phyloP scores from a whole-genome alignment of 495 filamentous ascomycete genomes.

The Podospora tetraspora region DNA sequence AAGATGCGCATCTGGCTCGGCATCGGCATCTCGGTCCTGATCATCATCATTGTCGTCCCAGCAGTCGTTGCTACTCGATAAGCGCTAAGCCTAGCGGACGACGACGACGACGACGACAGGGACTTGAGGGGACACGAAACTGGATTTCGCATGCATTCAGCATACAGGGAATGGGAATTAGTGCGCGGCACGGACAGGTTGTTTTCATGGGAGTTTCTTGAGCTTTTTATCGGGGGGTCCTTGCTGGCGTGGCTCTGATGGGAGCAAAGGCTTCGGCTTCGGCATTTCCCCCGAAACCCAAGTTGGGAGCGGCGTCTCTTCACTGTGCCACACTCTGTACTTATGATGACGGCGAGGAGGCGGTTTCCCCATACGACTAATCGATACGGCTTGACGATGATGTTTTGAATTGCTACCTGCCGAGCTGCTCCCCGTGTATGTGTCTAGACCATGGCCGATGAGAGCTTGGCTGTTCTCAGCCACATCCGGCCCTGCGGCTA shows the following conservation, averaged over 20 bases:
- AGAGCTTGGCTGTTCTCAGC: not conserved
- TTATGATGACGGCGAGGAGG: slow-evolving; percentile 35
- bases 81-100: slow-evolving; percentile 18
- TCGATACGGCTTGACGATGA: slow-evolving; percentile 31
- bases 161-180: slow-evolving; percentile 24
- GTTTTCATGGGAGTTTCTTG: slow-evolving; percentile 32
- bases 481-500: not conserved
- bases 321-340: slow-evolving; percentile 33
- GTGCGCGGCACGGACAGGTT: slow-evolving; percentile 23
- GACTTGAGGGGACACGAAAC: slow-evolving; percentile 24
- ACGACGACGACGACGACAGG: slow-evolving; percentile 19
- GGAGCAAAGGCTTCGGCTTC: slow-evolving; percentile 20
- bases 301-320: slow-evolving; percentile 22
- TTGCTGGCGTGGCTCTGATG: slow-evolving; percentile 18
- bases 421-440: not conserved
- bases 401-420: not conserved
- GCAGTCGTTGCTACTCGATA: slow-evolving; percentile 38
- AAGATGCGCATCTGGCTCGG: slow-evolving; percentile 98
- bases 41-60: slow-evolving; percentile 89
- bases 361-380: slow-evolving; percentile 33
- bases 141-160: slow-evolving; percentile 29
- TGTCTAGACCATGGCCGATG: not conserved
- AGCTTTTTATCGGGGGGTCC: slow-evolving; percentile 23
- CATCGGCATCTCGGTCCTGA: slow-evolving; percentile 76
- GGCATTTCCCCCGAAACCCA: slow-evolving; percentile 19